Conservation (phyloP, 1,139 yeast species). For the Saccharomyces hybrid region DNA sequence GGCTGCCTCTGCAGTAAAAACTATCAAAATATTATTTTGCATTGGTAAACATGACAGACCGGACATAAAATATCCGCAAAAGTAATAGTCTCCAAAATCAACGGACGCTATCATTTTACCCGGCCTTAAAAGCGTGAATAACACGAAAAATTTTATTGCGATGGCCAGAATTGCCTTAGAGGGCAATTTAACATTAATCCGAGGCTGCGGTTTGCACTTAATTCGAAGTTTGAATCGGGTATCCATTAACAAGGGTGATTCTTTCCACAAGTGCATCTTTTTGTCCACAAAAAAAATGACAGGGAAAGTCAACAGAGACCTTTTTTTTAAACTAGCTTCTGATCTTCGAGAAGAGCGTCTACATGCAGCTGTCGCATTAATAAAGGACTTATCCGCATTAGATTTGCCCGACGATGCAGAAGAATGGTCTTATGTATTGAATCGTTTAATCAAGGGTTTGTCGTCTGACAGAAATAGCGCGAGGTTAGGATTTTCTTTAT, state of each 20-base stretch:
- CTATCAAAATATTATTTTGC: too few relatives aligned
- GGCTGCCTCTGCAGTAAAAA: too few relatives aligned
- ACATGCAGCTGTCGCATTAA: conserved; percentile 58
- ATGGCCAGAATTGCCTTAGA: background rate
- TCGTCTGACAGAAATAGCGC: conserved; percentile 79
- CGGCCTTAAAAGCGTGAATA: background rate
- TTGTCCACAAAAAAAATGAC: conserved; percentile 26
- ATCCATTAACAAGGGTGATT: background rate
- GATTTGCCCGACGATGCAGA: conserved; percentile 35
- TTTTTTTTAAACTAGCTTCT: conserved; percentile 70
- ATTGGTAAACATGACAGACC: too few relatives aligned
- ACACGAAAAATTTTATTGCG: background rate
- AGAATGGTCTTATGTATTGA: conserved; percentile 79
- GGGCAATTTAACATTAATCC: background rate
- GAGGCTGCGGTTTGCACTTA: background rate
- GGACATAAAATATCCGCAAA: too few relatives aligned
- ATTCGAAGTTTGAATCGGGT: background rate
- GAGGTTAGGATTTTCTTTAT: conserved; percentile 81
- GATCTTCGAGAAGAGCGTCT: conserved; percentile 68
- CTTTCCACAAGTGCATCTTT: background rate
- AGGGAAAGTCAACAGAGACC: conserved; percentile 52
- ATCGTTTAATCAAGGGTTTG: conserved; percentile 71
- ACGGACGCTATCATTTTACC: background rate
- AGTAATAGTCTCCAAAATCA: too few relatives aligned
- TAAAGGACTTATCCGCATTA: conserved; percentile 43